Percentiles rank a stretch among this genome's conserved stretches.
These are phyloP conservation scores for Fraxinus sp. DNA, from an alignment of 305 asterid genomes.

Conservation along the genomic window DNA sequence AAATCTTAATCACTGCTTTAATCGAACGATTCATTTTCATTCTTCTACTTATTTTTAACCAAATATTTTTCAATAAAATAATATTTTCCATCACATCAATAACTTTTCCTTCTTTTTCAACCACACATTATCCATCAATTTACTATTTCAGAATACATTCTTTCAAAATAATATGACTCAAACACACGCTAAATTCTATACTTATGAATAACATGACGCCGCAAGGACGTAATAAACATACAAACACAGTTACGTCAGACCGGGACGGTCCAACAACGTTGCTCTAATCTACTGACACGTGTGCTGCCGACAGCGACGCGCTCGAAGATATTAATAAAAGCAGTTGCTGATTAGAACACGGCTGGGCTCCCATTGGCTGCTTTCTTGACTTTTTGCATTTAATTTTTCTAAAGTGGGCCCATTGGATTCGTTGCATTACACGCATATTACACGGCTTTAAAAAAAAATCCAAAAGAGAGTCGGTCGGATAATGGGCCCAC, in stretches of 20 bases:
- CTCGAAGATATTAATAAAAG: slow-evolving; percentile 49
- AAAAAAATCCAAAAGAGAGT: slow-evolving; percentile 30
- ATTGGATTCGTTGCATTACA: slow-evolving; percentile 36
- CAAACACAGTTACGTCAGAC: neutral
- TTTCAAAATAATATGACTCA: no score
- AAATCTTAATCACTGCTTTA: no score
- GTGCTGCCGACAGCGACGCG: neutral
- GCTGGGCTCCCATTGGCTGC: slow-evolving; percentile 55
- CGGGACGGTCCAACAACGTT: neutral
- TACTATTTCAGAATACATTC: no score
- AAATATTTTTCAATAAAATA: no score
- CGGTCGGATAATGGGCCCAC: slow-evolving; percentile 37
- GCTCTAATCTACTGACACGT: neutral
- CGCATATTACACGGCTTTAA: slow-evolving; percentile 49
- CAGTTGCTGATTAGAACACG: slow-evolving; percentile 55
- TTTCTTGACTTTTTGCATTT: slow-evolving; percentile 45
- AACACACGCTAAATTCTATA: no score
- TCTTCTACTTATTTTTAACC: no score
- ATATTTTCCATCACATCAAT: no score
- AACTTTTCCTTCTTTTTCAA: no score
- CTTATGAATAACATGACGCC: neutral
- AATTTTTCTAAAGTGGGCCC: slow-evolving; percentile 36
- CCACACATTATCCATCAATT: no score
- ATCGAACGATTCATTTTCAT: no score
- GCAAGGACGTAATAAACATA: neutral